Evolutionary conservation across 1,139 yeast species (phyloP).

Genomic region (Geotrichum europaeum): DNA sequence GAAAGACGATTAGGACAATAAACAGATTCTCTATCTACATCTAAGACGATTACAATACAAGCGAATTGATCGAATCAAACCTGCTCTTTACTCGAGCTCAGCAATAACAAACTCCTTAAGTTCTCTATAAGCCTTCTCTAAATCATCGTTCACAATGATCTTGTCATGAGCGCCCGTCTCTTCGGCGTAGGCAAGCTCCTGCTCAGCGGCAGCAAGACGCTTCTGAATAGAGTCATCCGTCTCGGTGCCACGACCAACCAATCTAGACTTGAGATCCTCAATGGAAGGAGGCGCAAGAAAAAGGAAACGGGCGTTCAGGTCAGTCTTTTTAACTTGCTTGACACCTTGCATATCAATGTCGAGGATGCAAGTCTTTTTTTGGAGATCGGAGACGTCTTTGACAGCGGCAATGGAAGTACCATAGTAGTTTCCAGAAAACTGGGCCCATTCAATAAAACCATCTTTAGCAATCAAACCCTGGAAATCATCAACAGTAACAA

Average conservation of each 20-base stretch:
- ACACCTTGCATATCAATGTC: constrained; percentile 99
- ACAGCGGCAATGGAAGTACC: constrained; percentile 90
- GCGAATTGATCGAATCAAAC: background rate
- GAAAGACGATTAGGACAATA: too few relatives aligned
- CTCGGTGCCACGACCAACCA: constrained; percentile 90
- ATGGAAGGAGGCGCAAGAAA: constrained; percentile 91
- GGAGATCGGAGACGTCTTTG: constrained; percentile 54
- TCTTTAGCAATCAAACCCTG: constrained; percentile 62
- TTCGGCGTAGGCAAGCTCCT: constrained; percentile 81
- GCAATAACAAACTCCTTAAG: constrained; percentile 52
- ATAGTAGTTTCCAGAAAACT: constrained; percentile 93
- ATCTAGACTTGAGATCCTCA: constrained; percentile 65
- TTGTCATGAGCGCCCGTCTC: constrained; percentile 86
- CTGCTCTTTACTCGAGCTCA: constrained; percentile 3
- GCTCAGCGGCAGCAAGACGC: constrained; percentile 78
- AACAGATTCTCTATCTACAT: too few relatives aligned
- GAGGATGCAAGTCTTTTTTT: constrained; percentile 65
- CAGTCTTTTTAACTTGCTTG: constrained; percentile 75
- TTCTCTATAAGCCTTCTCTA: constrained; percentile 80
- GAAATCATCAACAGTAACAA: constrained; percentile 72
- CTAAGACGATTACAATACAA: background rate
- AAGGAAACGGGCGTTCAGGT: constrained; percentile 75
- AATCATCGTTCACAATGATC: constrained; percentile 82
- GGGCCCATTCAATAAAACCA: constrained; percentile 95
- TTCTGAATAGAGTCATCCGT: constrained; percentile 75